These are phyloP conservation scores for Mycena vitilis DNA, from an alignment of 768 basidiomycete genomes.

Conservation along the genomic window DNA sequence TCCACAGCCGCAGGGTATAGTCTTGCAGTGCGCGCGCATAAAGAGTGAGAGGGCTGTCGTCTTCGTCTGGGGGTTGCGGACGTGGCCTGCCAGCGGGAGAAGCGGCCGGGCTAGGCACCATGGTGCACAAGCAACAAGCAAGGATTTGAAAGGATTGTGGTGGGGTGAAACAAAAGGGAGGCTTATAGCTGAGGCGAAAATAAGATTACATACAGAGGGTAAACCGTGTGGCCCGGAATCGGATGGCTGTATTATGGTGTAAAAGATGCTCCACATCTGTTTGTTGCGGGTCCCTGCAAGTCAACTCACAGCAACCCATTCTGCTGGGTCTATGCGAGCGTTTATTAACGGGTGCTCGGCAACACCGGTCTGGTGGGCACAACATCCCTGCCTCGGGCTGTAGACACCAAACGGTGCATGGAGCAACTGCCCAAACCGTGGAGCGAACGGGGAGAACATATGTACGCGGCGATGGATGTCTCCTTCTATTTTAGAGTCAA, in stretches of 20 bases:
- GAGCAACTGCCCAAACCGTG: neutral
- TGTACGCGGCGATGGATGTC: neutral
- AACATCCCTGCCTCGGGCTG: neutral
- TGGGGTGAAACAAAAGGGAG: neutral
- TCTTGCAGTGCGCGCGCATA: conserved; percentile 38
- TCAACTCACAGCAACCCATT: too few relatives aligned
- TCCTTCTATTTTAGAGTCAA: neutral
- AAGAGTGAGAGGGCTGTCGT: conserved; percentile 13
- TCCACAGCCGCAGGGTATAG: conserved; percentile 38
- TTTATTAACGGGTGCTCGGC: neutral
- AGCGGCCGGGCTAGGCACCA: conserved; percentile 5
- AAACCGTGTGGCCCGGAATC: too few relatives aligned
- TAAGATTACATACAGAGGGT: too few relatives aligned
- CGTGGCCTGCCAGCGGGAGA: conserved; percentile 23
- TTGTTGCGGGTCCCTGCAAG: neutral
- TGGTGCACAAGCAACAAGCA: neutral
- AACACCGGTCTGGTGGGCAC: neutral
- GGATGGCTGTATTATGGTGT: too few relatives aligned
- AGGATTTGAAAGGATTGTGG: neutral
- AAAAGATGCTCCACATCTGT: neutral
- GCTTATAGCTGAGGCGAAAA: too few relatives aligned
- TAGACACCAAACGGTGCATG: neutral
- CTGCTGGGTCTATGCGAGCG: neutral
- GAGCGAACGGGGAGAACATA: neutral
- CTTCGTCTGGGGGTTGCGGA: conserved; percentile 8